These are phyloP conservation scores for Metschnikowia rubicola DNA, from an alignment of 805 yeast species.

Conservation along the genomic window DNA sequence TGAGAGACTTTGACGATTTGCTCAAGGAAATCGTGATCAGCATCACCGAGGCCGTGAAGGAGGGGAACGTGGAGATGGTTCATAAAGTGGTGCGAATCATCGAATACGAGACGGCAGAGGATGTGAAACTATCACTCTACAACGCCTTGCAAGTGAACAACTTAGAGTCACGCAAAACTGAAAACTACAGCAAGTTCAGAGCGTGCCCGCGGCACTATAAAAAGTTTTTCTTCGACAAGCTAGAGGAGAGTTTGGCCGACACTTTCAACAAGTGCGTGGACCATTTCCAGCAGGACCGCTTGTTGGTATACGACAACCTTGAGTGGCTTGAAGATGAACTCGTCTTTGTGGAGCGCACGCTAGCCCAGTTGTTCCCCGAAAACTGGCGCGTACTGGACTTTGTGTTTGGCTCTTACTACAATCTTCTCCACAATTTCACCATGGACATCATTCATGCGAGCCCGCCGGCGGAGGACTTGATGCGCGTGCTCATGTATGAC, in stretches of 20 bases:
- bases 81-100: constrained; percentile 72
- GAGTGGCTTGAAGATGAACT: constrained; percentile 86
- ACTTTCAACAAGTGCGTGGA: constrained; percentile 66
- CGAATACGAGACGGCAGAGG: constrained; percentile 78
- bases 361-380: constrained; percentile 59
- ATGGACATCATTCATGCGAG: constrained; percentile 61
- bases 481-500: constrained; percentile 75
- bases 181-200: constrained; percentile 30
- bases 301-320: constrained; percentile 63
- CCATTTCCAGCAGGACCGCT: constrained; percentile 46
- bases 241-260: constrained; percentile 58
- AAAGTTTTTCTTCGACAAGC: constrained; percentile 53
- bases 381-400: constrained; percentile 70
- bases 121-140: constrained; percentile 46
- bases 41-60: constrained; percentile 69
- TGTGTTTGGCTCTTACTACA: constrained; percentile 64
- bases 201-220: constrained; percentile 55
- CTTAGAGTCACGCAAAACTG: constrained; percentile 16
- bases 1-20: constrained; percentile 60
- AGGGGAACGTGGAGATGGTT: constrained; percentile 63
- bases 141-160: constrained; percentile 25
- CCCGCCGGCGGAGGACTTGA: constrained; percentile 74
- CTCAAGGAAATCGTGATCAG: constrained; percentile 63
- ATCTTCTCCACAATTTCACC: constrained; percentile 60
- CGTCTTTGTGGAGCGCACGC: constrained; percentile 55